A percentile compares a stretch with the other conserved stretches of the same genome.
Evolutionary conservation across 805 yeast species (phyloP).

Genomic region (Starmerella apis): DNA sequence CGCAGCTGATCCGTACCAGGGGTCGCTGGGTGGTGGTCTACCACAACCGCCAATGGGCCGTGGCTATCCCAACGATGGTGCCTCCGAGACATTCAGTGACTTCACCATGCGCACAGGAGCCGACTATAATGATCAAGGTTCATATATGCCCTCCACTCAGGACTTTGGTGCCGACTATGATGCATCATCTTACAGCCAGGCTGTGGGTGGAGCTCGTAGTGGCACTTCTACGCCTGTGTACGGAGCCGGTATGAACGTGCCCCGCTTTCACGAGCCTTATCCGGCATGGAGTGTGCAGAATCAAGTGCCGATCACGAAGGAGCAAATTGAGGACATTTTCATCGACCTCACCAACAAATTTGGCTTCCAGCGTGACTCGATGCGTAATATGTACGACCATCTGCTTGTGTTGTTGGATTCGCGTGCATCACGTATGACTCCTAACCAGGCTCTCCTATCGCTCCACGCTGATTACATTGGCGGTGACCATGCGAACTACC

Average conservation of each 20-base stretch:
- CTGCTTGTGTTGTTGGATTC: conserved; percentile 76
- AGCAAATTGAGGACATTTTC: conserved; percentile 54
- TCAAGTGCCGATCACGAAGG: conserved; percentile 62
- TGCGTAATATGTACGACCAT: conserved; percentile 70
- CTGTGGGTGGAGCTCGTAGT: conserved; percentile 44
- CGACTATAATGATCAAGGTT: conserved; percentile 33
- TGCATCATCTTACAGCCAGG: conserved; percentile 29
- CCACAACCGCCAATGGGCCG: conserved; percentile 24
- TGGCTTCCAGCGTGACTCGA: conserved; percentile 77
- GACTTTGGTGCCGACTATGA: conserved; percentile 30
- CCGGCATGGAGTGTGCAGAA: conserved; percentile 99
- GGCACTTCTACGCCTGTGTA: conserved; percentile 93
- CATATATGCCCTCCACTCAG: conserved; percentile 26
- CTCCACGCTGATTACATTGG: conserved; percentile 89
- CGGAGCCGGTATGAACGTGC: conserved; percentile 42
- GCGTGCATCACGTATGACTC: conserved; percentile 67
- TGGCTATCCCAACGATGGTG: conserved; percentile 30
- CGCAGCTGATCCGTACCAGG: conserved; percentile 15
- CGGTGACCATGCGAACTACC: conserved; percentile 75
- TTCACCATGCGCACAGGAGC: conserved; percentile 38
- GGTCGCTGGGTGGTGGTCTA: conserved; percentile 15
- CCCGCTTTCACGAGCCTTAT: conserved; percentile 66
- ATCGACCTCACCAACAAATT: conserved; percentile 48
- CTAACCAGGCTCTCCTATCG: conserved; percentile 58
- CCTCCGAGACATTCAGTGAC: conserved; percentile 35